phyloP scores from a whole-genome alignment of 2,329 filamentous ascomycete species.

The Alternaria sp. region DNA sequence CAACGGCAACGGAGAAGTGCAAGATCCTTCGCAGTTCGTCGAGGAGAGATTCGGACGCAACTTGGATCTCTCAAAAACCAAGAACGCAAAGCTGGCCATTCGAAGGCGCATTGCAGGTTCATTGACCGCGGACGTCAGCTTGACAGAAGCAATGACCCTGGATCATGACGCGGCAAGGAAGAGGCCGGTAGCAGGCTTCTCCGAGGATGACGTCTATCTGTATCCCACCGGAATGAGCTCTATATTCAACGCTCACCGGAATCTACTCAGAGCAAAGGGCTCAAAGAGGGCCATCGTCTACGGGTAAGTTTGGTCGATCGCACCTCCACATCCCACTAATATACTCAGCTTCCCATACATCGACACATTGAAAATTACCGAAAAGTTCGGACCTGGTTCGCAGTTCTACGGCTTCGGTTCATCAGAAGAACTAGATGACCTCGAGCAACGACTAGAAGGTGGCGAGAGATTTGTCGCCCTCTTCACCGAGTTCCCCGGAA shows the following conservation, averaged over 20 bases:
- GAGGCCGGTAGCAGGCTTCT: slow-evolving; percentile 65
- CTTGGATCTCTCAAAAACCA: slow-evolving; percentile 77
- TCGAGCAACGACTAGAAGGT: slow-evolving; percentile 71
- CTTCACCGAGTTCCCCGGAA: slow-evolving; percentile 95
- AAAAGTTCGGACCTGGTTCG: slow-evolving; percentile 92
- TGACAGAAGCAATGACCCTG: slow-evolving; percentile 64
- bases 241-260: slow-evolving; percentile 86
- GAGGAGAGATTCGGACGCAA: slow-evolving; percentile 96
- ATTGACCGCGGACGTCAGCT: slow-evolving; percentile 73
- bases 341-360: slow-evolving; percentile 96
- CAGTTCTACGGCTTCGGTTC: slow-evolving; percentile 86
- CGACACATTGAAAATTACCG: slow-evolving; percentile 90
- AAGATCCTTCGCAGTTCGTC: slow-evolving; percentile 80
- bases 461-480: slow-evolving; percentile 82
- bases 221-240: slow-evolving; percentile 93
- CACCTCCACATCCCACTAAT: no score
- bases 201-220: slow-evolving; percentile 86
- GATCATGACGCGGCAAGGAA: slow-evolving; percentile 51
- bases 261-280: slow-evolving; percentile 69
- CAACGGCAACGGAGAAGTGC: slow-evolving; percentile 49
- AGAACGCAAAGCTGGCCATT: slow-evolving; percentile 85
- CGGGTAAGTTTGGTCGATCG: no score
- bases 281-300: slow-evolving; percentile 81
- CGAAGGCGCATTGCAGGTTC: slow-evolving; percentile 87
- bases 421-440: slow-evolving; percentile 77